Evolutionary conservation across 2,329 filamentous ascomycete species (phyloP).

Genomic region (Microsporum audouinii): DNA sequence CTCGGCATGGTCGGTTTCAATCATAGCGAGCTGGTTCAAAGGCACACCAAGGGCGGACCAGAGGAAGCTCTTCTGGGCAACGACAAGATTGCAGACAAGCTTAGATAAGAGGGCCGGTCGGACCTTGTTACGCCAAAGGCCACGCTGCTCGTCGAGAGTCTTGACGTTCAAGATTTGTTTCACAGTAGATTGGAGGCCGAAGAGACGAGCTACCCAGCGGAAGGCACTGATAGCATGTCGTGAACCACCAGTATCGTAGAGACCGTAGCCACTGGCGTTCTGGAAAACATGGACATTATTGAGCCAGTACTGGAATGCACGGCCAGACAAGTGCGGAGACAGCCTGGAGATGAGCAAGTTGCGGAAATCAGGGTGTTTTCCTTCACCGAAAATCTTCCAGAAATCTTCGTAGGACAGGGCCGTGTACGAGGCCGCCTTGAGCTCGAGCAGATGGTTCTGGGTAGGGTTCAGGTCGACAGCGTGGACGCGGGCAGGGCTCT

Average conservation of each 20-base stretch:
- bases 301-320: slow-evolving; percentile 94
- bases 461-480: slow-evolving; percentile 89
- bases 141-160: slow-evolving; percentile 78
- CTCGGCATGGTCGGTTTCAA: slow-evolving; percentile 65
- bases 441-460: slow-evolving; percentile 88
- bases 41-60: slow-evolving; percentile 92
- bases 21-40: slow-evolving; percentile 80
- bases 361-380: slow-evolving; percentile 70
- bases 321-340: slow-evolving; percentile 82
- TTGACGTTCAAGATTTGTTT: slow-evolving; percentile 58
- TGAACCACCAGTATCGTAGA: slow-evolving; percentile 87
- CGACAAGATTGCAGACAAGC: slow-evolving; percentile 70
- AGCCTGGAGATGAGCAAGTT: slow-evolving; percentile 65
- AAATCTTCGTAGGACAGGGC: slow-evolving; percentile 75
- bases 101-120: slow-evolving; percentile 67
- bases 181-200: slow-evolving; percentile 61
- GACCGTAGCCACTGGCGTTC: slow-evolving; percentile 52
- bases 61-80: slow-evolving; percentile 79
- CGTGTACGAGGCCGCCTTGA: slow-evolving; percentile 79
- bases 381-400: slow-evolving; percentile 88
- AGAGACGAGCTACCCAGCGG: slow-evolving; percentile 63
- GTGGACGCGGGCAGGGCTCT: slow-evolving; percentile 67
- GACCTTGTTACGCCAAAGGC: slow-evolving; percentile 65
- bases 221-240: slow-evolving; percentile 76
- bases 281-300: slow-evolving; percentile 57